Conservation (phyloP, 2,329 filamentous ascomycete genomes). For the Aphanoascus verrucosus region DNA sequence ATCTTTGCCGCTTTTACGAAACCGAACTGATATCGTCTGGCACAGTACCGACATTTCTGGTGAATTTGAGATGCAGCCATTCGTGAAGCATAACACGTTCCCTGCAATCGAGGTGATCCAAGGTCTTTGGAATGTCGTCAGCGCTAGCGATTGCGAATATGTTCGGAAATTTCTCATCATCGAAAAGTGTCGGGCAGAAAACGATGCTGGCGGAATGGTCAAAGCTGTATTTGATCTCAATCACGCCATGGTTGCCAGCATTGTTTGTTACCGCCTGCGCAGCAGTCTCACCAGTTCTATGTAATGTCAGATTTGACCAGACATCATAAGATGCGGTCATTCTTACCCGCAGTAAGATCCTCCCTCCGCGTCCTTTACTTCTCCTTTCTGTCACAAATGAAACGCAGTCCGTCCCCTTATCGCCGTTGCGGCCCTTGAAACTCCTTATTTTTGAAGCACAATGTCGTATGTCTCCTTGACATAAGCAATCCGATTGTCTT, state of each 20-base stretch:
- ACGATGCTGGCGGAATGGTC: slow-evolving; percentile 9
- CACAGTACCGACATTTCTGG: not conserved
- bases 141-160: not conserved
- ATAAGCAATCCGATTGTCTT: slow-evolving; percentile 6
- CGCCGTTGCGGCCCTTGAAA: slow-evolving; percentile 1
- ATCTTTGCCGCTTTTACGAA: slow-evolving; percentile 9
- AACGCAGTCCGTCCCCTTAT: not conserved
- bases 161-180: slow-evolving; percentile 8
- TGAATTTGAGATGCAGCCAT: slow-evolving; percentile 11
- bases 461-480: slow-evolving; percentile 7
- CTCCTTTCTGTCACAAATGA: slow-evolving; percentile 8
- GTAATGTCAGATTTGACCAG: not conserved
- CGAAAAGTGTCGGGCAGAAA: slow-evolving; percentile 10
- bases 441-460: slow-evolving; percentile 1
- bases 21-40: slow-evolving; percentile 5
- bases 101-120: slow-evolving; percentile 7
- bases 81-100: slow-evolving; percentile 12
- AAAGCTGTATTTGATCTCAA: slow-evolving; percentile 7
- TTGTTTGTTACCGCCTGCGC: slow-evolving; percentile 8
- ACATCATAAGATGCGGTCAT: not conserved
- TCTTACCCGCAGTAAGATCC: slow-evolving; percentile 5
- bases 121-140: not conserved
- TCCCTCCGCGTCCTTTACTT: slow-evolving; percentile 1
- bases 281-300: slow-evolving; percentile 5
- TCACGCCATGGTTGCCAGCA: not conserved